phyloP scores from a whole-genome alignment of 73 alveolate genomes.

The Tetrahymena thermophila region DNA sequence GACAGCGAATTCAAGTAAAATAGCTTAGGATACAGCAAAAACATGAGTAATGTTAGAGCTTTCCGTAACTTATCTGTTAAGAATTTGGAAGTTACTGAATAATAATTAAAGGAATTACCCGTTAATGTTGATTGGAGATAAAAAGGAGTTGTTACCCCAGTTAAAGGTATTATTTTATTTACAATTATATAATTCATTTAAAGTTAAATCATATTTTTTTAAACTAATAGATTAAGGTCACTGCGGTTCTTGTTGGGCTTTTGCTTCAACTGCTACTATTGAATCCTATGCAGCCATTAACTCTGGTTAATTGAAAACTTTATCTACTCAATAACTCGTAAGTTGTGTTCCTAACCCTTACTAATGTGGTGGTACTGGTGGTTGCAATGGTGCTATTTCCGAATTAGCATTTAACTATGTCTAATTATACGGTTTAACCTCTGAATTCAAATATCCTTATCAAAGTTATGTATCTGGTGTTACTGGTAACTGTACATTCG shows the following conservation, averaged over 20 bases:
- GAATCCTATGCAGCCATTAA: constrained; percentile 3
- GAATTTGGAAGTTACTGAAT: background rate
- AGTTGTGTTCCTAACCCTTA: constrained; percentile 51
- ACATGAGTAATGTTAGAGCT: background rate
- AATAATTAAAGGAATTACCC: background rate
- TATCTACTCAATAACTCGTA: constrained; percentile 61
- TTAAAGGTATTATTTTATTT: constrained; percentile 12
- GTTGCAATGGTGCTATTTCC: background rate
- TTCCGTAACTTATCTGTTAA: background rate
- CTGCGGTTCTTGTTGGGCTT: constrained; percentile 93
- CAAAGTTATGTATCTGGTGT: background rate
- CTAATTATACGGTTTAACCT: background rate
- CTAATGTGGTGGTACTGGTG: constrained; percentile 58
- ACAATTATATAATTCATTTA: background rate
- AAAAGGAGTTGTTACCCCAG: constrained; percentile 57
- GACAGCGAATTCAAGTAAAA: background rate
- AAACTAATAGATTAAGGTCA: constrained; percentile 58
- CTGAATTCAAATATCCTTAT: background rate
- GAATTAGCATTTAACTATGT: background rate
- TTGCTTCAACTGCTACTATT: constrained; percentile 50
- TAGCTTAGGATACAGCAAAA: background rate
- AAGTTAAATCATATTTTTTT: background rate
- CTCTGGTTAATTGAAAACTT: background rate
- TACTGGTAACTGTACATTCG: background rate
- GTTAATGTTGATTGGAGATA: constrained; percentile 60